Percentiles rank a stretch among this genome's conserved stretches.
Evolutionary conservation across 2,329 filamentous ascomycete species (phyloP).

Genomic region (Biscogniauxia marginata): DNA sequence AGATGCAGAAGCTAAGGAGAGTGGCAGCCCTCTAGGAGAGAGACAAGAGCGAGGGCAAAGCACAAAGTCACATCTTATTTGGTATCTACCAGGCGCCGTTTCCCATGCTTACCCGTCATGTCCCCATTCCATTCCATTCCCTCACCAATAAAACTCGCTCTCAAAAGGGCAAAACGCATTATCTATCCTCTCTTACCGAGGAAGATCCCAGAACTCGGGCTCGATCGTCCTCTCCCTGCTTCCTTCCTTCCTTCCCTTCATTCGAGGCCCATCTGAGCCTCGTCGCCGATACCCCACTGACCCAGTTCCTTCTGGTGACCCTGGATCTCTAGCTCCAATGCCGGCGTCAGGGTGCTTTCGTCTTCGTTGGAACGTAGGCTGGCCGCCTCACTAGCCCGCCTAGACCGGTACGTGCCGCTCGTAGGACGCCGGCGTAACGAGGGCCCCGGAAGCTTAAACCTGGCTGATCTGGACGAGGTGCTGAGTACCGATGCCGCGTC

Average conservation of each 20-base stretch:
- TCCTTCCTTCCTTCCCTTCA: slow-evolving; percentile 33
- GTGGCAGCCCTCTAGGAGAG: no score
- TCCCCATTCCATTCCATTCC: slow-evolving; percentile 5
- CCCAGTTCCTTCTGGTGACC: slow-evolving; percentile 53
- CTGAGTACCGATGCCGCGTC: slow-evolving; percentile 30
- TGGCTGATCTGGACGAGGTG: slow-evolving; percentile 31
- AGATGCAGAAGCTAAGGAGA: no score
- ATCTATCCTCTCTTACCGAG: background rate
- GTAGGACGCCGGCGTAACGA: slow-evolving; percentile 25
- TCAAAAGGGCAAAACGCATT: no score
- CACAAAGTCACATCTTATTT: slow-evolving; percentile 17
- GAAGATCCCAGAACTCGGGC: no score
- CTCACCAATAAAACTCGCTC: slow-evolving; percentile 1
- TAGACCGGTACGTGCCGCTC: slow-evolving; percentile 33
- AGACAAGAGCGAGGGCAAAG: no score
- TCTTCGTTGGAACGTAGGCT: slow-evolving; percentile 38
- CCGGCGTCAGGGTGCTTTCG: slow-evolving; percentile 28
- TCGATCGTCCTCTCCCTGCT: background rate
- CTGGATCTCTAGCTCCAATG: slow-evolving; percentile 52
- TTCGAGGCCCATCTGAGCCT: slow-evolving; percentile 79
- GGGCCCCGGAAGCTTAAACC: slow-evolving; percentile 24
- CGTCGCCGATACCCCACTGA: slow-evolving; percentile 79
- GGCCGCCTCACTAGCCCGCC: slow-evolving; percentile 42
- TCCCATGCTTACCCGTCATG: no score
- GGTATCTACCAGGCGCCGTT: slow-evolving; percentile 30